Base-by-base conservation (phyloP, 805 yeast genomes). In the Kluyveromyces wickerhamii region DNA sequence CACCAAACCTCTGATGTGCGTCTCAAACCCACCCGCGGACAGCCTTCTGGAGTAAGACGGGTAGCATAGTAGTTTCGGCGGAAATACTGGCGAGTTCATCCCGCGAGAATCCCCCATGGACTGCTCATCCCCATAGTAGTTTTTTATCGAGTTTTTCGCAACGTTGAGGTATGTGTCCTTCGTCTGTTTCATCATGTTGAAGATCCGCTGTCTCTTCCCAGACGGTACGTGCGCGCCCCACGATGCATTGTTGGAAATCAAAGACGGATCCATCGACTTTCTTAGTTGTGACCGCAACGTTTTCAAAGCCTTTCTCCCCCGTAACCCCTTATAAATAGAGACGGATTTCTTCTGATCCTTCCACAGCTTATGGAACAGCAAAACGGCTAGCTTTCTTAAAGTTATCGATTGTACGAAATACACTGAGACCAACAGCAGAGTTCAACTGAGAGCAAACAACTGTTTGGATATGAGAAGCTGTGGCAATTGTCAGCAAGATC, bases 1-100 rank as follows among this genome's bases (percentile, higher is more conserved):
- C 8, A 74, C 67, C 71, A 82, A 74, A 5, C 96, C 95, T 28
- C 83, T 67, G 3, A 88, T 73, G 22, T 75, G 74, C 2, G 80
- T 71, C 25, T 71, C 70, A 42, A 64, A 74, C 34, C 63, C 65
- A 6, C 49, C 49, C 11, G 52, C 55, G 8, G 48, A 52, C 13
- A 41, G 48, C 10, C 48, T 42, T 5, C 72, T 57, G 0, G 77
- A 65, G 52, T 68, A 79, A 4, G 78, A 68, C 15, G 79, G 80
- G 44, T 72, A 77, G 25, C 79, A 57, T 2, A 74, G 55, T n/a
- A 85, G 67, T 12, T 69, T 59, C 20, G 86, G 76, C 0, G 84
- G 81, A 17, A 72, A 36, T 1, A 35, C 13, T 14, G 37, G 37
- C 4, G 31, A 30, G n/a, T 27, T 15, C 16, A 29, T 18, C n/a